Evolutionary conservation across 306 rosid genomes (phyloP).

Genomic region (Acmispon strigosus): DNA sequence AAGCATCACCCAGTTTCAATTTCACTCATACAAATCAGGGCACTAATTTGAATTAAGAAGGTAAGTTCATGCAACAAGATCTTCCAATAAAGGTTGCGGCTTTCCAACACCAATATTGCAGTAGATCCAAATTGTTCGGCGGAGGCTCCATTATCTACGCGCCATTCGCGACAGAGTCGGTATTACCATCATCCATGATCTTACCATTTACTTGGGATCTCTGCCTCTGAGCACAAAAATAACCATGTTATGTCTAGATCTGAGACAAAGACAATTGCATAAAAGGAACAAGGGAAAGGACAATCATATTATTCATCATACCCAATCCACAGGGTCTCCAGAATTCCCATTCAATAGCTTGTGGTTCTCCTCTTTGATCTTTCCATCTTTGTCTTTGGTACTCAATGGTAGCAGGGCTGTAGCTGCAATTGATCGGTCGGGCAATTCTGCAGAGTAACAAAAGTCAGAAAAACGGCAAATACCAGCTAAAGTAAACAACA

Average conservation of each 20-base stretch:
- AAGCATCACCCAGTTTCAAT: constrained; percentile 34
- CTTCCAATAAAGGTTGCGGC: constrained; percentile 21
- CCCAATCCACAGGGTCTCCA: constrained; percentile 85
- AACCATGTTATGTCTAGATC: constrained; percentile 18
- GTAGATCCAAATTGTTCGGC: constrained; percentile 29
- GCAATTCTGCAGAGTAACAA: constrained; percentile 55
- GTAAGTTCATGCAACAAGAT: constrained; percentile 15
- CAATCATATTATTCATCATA: constrained; percentile 27
- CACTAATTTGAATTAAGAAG: constrained; percentile 9
- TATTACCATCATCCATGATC: constrained; percentile 66
- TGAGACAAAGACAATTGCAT: constrained; percentile 14
- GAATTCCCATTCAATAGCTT: constrained; percentile 85
- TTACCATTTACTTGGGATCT: constrained; percentile 93
- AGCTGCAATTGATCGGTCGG: constrained; percentile 68
- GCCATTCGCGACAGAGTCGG: constrained; percentile 65
- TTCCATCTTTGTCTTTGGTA: constrained; percentile 63
- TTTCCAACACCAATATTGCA: constrained; percentile 27
- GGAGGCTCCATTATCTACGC: constrained; percentile 35
- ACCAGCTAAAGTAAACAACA: background rate
- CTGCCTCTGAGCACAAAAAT: constrained; percentile 61
- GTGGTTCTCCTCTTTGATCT: constrained; percentile 83
- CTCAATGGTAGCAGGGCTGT: constrained; percentile 62
- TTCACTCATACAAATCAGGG: constrained; percentile 36
- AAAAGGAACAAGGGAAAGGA: constrained; percentile 7
- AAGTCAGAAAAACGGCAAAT: constrained; percentile 22